These are phyloP conservation scores for Collybia nuda DNA, from an alignment of 768 basidiomycete genomes.

Conservation along the genomic window DNA sequence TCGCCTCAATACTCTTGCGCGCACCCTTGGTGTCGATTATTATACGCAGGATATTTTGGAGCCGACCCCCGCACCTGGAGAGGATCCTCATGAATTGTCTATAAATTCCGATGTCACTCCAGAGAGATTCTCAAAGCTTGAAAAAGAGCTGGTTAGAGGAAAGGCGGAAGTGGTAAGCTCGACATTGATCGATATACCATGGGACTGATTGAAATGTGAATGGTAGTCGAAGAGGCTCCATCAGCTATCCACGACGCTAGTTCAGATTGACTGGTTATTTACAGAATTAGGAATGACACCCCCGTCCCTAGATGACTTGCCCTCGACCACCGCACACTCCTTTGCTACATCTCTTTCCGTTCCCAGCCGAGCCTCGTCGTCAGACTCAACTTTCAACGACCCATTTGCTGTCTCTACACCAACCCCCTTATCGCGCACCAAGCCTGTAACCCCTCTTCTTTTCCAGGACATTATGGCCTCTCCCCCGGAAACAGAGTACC, in stretches of 20 bases:
- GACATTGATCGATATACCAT: too few relatives aligned
- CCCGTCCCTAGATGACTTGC: constrained; percentile 51
- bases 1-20: constrained; percentile 58
- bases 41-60: constrained; percentile 57
- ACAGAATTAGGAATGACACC: constrained; percentile 76
- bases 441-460: constrained; percentile 32
- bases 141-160: constrained; percentile 82
- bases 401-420: constrained; percentile 52
- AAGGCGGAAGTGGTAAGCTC: constrained; percentile 81
- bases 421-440: constrained; percentile 44
- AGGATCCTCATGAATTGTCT: constrained; percentile 31
- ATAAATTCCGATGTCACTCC: constrained; percentile 72
- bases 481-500: constrained; percentile 46
- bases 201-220: too few relatives aligned
- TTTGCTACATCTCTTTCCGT: constrained; percentile 24
- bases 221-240: constrained; percentile 64
- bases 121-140: constrained; percentile 76
- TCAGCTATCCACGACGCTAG: constrained; percentile 60
- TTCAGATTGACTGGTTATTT: constrained; percentile 82
- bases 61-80: constrained; percentile 40
- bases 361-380: constrained; percentile 32
- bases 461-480: constrained; percentile 31
- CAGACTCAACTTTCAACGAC: constrained; percentile 38
- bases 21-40: constrained; percentile 61
- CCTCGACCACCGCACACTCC: constrained; percentile 23